Evolutionary conservation across 2,329 filamentous ascomycete genomes (phyloP), one percentile per base, ranked within the genome.

Genomic region (Botryosphaeria dothidea): DNA sequence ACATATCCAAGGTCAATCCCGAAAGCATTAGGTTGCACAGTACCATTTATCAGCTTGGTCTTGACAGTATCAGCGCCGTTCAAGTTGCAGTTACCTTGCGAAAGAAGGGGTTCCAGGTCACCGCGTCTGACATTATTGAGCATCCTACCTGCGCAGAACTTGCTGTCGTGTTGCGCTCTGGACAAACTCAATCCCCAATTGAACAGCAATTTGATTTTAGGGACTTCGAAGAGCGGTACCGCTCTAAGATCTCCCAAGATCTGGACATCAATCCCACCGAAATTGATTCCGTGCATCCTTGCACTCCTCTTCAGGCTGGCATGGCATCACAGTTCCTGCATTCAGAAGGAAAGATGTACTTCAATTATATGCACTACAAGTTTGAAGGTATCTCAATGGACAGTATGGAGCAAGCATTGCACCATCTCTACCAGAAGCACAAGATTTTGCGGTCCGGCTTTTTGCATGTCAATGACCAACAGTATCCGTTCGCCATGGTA

Each of bases 61-160:
- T 97, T 3, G 93, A 97, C 76, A 97, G 93, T 73, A 95, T 98
- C 71, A 93, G 90, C 66, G 91, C 92, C 0, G 83, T 87, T 17
- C 93, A 97, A 71, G 82, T 97, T 9, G 91, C 92, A 0, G 84
- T 86, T 1, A 79, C 83, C 27, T 80, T 97, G 17, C 86, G 90
- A 19, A 84, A 82, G 43, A 71, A 83, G 19, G 88, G 88, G 0
- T 79, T 88, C 43, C 71, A 75, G 1, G 77, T 93, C 0, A 86
- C 87, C 1, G 88, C 91, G 0, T 85, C 87, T 1, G 91, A 96
- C 74, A 87, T 97, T 15, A 84, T 97, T 62, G 88, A 91, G 63
- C 70, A 77, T 62, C 73, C 69, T 5, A 78, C 69, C 15, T 78
- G 75, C 41, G 58, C 65, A 19, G 72, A 75, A 21, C 71, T 80